Evolutionary conservation across 2,329 filamentous ascomycete genomes (phyloP), one percentile per base, ranked within the genome.

Genomic region (Hypoxylon sp.): DNA sequence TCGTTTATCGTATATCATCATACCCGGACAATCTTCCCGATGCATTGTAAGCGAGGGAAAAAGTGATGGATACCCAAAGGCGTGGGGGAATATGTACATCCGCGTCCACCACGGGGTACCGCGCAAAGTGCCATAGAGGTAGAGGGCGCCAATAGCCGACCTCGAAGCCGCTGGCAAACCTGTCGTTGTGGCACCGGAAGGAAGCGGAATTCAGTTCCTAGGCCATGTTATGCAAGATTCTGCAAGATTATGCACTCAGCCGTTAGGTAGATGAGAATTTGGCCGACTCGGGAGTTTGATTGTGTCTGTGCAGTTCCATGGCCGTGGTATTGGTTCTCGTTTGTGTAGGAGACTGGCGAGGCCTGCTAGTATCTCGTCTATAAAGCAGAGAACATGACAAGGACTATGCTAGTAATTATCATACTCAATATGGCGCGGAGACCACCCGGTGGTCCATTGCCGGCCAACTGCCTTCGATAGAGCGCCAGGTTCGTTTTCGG

Each of bases 161-260:
- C n/a, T 41, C 19, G 43, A 49, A 46, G 34, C 30, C 55, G 32
- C 19, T 25, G 32, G 50, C 5, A 61, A 10, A 9, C 41, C 11
- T 63, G 10, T 55, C 56, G 38, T 23, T 19, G 50, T 63, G 21
- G 13, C 4, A 63, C 56, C 36, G 51, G 19, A 45, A 25, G 34
- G 19, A 28, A 28, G 5, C 41, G 34, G 56, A 43, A 30, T 45
- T 10, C 32, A 32, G 17, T 63, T 30, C 46, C n/a, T 48, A 36
- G 2, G 9, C 9, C 38, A 5, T 17, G 7, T 11, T 38, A 11
- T 43, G 41, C 32, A n/a, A 14, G n/a, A 25, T 46, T 58, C 59
- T 49, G 51, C 14, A 21, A 66, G 59, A 55, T 61, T 49, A 28
- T 63, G 56, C 51, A 67, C 38, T 43, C 43, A 21, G 4, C 45